Evolutionary conservation across 148 eudicot genomes (phyloP), one percentile per base, ranked within the genome.

Genomic region (Rhododendron williamsianum): DNA sequence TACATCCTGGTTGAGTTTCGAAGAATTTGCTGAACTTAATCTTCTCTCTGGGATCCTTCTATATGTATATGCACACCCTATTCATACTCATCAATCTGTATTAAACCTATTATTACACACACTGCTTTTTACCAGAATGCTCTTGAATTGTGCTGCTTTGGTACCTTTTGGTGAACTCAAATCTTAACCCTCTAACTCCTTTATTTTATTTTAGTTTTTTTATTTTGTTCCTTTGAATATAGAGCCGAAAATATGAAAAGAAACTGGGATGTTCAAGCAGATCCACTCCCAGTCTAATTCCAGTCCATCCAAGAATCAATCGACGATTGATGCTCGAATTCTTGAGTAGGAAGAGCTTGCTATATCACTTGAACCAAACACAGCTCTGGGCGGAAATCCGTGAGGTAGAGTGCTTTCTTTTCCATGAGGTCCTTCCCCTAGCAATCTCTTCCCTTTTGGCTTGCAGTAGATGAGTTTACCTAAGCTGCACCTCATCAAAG

Each of bases 371-470:
- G 0, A 48, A 46, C 15, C 18, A 13, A 48, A 4, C 51, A 77
- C 23, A 16, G 27, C 30, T 45, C 80, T 87, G 74, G 19, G 78
- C 38, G 30, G 77, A 65, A 65, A 86, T 88, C 52, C 87, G 86
- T 30, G 25, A 56, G 11, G 78, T 38, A 67, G 33, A 23, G 30
- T 67, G 52, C 45, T 86, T 91, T 76, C 67, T 90, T 82, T 91
- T 94, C 98, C 97, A 93, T 67, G 90, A 77, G 15, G 94, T 94
- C 84, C 88, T 88, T 81, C 94, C 97, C 81, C 95, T 91, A 30
- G 92, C 92, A 38, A 95, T 92, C 86, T 95, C 98, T 74, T 88
- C 91, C 49, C 49, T 46, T 46, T 46, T 46, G 49, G 49, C 10
- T 46, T 46, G 49, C 10, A 46, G 49, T 46, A 46, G 49, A 9